Conservation (phyloP, 331 rosid genomes). For the Arachis monticola region DNA sequence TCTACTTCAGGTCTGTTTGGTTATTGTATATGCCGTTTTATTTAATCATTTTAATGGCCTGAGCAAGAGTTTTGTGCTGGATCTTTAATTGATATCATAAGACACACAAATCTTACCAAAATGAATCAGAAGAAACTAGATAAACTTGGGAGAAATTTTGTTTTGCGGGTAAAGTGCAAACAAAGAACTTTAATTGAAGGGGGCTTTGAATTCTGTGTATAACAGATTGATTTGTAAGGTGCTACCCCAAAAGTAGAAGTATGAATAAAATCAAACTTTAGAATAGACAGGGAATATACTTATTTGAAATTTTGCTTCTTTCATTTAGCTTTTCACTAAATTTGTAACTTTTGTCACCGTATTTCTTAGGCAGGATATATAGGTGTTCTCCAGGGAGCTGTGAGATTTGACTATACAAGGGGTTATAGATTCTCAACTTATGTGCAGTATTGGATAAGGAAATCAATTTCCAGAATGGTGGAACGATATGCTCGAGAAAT, state of each 20-base stretch:
- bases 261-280: not conserved
- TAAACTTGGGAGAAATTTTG: slow-evolving; percentile 11
- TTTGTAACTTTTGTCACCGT: slow-evolving; percentile 2
- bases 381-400: slow-evolving; percentile 92
- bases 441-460: slow-evolving; percentile 90
- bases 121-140: not conserved
- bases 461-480: slow-evolving; percentile 78
- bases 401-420: slow-evolving; percentile 74
- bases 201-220: slow-evolving; percentile 5
- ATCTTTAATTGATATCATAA: not conserved
- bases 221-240: not conserved
- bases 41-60: slow-evolving; percentile 1
- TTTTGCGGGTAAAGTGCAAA: slow-evolving; percentile 10
- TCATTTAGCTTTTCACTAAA: slow-evolving; percentile 21
- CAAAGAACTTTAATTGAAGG: not conserved
- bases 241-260: slow-evolving; percentile 7
- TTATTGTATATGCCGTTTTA: slow-evolving; percentile 6
- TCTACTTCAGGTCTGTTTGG: slow-evolving; percentile 75
- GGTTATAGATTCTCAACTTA: slow-evolving; percentile 91
- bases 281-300: not conserved
- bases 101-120: not conserved
- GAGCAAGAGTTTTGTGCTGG: slow-evolving; percentile 15
- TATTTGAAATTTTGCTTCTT: slow-evolving; percentile 16
- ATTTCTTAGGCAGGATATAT: slow-evolving; percentile 72
- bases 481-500: slow-evolving; percentile 70